Evolutionary conservation across 164 flowering plant genomes (phyloP), one percentile per base, ranked within the genome.

Genomic region (Echeveria elegans): DNA sequence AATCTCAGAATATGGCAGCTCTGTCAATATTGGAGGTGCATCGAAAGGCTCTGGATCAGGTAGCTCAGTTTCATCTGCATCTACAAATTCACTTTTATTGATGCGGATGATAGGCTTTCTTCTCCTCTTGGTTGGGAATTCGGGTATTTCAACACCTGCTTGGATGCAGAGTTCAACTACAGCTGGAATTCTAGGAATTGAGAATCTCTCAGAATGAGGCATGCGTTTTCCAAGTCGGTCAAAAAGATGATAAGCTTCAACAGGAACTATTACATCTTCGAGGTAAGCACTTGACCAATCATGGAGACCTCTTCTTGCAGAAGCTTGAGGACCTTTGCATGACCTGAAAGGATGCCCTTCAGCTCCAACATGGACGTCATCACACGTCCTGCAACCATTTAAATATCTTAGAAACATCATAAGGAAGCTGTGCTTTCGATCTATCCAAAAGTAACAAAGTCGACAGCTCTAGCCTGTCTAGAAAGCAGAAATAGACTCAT

Each of bases 91-190:
- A 5, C 76, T 85, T 76, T 79, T 95, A 0, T 79, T 76, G 23
- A 86, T 73, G 26, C 89, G 88, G 70, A 95, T 88, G 59, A 95
- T 84, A 23, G 92, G 93, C 66, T 95, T 95, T 70, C 99, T 85
- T 68, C 97, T 82, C 69, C 97, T 81, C 68, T 95, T 95, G 9
- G 97, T 82, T 34, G 97, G 99, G 73, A 73, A 78, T 45, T 90
- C 96, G 14, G 96, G 96, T 41, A 89, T 64, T 30, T 89, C 86
- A 31, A 95, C 94, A 29, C 99, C 99, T 14, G 97, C 97, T 79
- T 92, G 99, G 76, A 95, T 83, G 73, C 99, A 95, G 26, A 95
- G 94, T 78, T 95, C 97, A 18, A 89, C 85, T 3, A 95, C 68
- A 43, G 97, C 96, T 3, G 97, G 99, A 53, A 95, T 68, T 64